Percentiles rank a stretch among this genome's conserved stretches.
Conservation (phyloP, 805 yeast genomes). For the Scheffersomyces stipitis region DNA sequence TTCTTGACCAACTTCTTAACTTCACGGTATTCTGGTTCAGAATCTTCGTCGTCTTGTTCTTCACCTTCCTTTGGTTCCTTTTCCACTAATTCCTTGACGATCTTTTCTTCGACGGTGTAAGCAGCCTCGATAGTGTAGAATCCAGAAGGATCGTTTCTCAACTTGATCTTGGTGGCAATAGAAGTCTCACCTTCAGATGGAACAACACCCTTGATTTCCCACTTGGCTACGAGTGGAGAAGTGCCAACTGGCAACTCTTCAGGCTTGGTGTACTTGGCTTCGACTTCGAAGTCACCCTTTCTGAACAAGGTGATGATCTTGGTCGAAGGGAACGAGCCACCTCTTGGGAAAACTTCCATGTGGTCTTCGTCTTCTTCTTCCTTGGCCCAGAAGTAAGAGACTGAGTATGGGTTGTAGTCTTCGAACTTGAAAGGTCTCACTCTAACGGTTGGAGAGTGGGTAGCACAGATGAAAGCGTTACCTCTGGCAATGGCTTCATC, state of each 20-base stretch:
- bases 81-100: slow-evolving; percentile 86
- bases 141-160: slow-evolving; percentile 97
- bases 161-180: slow-evolving; percentile 86
- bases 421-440: slow-evolving; percentile 98
- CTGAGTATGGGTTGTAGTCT: slow-evolving; percentile 89
- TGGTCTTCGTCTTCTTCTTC: slow-evolving; percentile 88
- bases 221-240: slow-evolving; percentile 67
- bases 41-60: slow-evolving; percentile 54
- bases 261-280: slow-evolving; percentile 81
- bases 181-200: slow-evolving; percentile 73
- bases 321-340: slow-evolving; percentile 90
- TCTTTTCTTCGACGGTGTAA: slow-evolving; percentile 88
- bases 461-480: slow-evolving; percentile 98
- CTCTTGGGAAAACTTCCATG: slow-evolving; percentile 95
- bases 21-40: slow-evolving; percentile 81
- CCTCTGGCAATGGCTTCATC: slow-evolving; percentile 99
- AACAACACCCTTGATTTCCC: slow-evolving; percentile 84
- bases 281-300: slow-evolving; percentile 80
- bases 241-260: slow-evolving; percentile 71
- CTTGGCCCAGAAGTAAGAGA: slow-evolving; percentile 93
- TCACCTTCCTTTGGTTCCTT: slow-evolving; percentile 49
- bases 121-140: slow-evolving; percentile 92
- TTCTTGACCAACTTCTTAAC: slow-evolving; percentile 94
- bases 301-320: slow-evolving; percentile 94
- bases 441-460: slow-evolving; percentile 97